Evolutionary conservation across 1,284 basidiomycete species (phyloP), one percentile per base, ranked within the genome.

Genomic region (Rugosomyces carneus): DNA sequence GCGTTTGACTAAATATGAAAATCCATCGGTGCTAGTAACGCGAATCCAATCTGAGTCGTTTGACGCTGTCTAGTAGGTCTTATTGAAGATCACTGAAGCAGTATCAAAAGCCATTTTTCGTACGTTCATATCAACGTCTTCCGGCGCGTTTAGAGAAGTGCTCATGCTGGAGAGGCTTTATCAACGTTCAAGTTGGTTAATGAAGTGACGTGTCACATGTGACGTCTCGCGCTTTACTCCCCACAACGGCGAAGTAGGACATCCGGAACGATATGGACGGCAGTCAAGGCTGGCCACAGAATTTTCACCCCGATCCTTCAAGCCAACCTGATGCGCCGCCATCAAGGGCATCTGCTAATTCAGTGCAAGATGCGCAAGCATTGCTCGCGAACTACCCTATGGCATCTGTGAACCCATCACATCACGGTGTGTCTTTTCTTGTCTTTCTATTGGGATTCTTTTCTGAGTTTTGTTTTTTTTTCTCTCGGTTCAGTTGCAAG

Each of bases 381-480:
- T 61, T 86, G 27, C 68, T 86, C 36, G 72, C 77, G 6, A 68
- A 72, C 26, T 87, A 86, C 59, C 81, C 85, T 15, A 71, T 81
- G 54, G 80, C 80, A 29, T 84, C 82, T 47, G 79, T 78, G 32
- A 83, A 79, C 3, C 82, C 84, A 20, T 73, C 82, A 5, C 71
- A 75, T 36, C 84, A 87, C 57, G 80, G 85, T 84, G 56, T 51
- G 66, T 53, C 36, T 44, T 29, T 18, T 16, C 19, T 18, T 44
- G 41, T 47, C 45, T 48, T 40, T 29, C 27, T 26, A n/a, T n/a
- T n/a, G 21, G 41, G 44, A 20, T 18, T 8, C 5, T 34, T 43
- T 49, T 42, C 42, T 44, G 44, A 48, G 39, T 16, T 34, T 11
- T 49, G 37, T 42, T 29, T 13, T 37, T 16, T 34, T 11, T 49